Evolutionary conservation across 2,329 filamentous ascomycete genomes (phyloP), one percentile per base, ranked within the genome.

Genomic region (Myriosclerotinia curreyana): DNA sequence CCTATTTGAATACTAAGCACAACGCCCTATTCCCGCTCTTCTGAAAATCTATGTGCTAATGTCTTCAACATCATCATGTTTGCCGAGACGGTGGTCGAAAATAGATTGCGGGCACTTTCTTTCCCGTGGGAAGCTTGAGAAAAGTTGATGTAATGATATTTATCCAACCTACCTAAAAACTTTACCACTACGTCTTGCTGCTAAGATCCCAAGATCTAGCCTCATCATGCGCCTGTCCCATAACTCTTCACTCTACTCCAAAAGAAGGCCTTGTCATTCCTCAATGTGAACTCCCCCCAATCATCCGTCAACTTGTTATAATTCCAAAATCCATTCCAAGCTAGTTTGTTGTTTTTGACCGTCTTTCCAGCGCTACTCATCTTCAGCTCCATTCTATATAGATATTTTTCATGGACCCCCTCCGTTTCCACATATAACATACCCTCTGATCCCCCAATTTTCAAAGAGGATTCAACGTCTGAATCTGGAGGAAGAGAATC

Each of bases 271-370:
- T 86, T 87, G 64, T 86, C 81, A 69, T 88, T 84, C 74, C 82
- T 83, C 48, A 86, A 75, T 17, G 77, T 76, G 76, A 98, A 98
- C 77, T 91, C 89, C 5, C 82, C 91, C 90, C 91, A 95, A 76
- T 97, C 93, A 74, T 96, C 92, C 9, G 92, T 96, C 72, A 96
- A 76, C 70, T 85, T 84, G 74, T 98, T 96, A 74, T 96, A 94
- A 78, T 88, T 94, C 85, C 91, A 96, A 74, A 93, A 97, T 0
- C 90, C 89, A 71, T 89, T 89, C 94, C 95, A 99, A 0, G 81
- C 79, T 59, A 99, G 77, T 77, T 96, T 96, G 67, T 94, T 97
- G 72, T 96, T 96, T 74, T 86, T 86, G 0, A 86, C 80, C 0
- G 82, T 83, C 68, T 82, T 83, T 15, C 85, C 83, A 0, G 87